Evolutionary conservation across 2,329 filamentous ascomycete genomes (phyloP).

Genomic region (Trichophyton mentagrophytes): DNA sequence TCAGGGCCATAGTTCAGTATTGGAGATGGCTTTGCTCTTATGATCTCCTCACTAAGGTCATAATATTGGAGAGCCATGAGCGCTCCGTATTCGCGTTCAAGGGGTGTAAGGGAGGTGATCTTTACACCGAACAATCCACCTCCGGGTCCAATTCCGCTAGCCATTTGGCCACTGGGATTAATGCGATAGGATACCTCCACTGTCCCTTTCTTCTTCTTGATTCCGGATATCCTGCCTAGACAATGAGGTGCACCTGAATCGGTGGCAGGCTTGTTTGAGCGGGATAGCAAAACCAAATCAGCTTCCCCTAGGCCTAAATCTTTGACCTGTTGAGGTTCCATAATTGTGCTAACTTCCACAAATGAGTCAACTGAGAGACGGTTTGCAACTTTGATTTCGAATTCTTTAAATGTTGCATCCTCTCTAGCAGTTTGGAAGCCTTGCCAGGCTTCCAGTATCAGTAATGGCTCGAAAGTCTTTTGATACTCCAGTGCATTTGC

Average conservation of each 20-base stretch:
- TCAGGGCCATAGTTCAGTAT: conserved; percentile 69
- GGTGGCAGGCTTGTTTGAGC: conserved; percentile 55
- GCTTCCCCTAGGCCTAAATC: conserved; percentile 66
- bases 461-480: conserved; percentile 74
- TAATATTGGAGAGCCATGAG: conserved; percentile 87
- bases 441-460: conserved; percentile 91
- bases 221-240: conserved; percentile 68
- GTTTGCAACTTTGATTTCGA: conserved; percentile 77
- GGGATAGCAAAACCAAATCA: conserved; percentile 79
- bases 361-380: conserved; percentile 87
- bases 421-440: conserved; percentile 82
- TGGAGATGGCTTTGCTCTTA: conserved; percentile 78
- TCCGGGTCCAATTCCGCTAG: conserved; percentile 55
- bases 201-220: conserved; percentile 65
- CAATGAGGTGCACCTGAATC: conserved; percentile 60
- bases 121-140: conserved; percentile 62
- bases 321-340: conserved; percentile 57
- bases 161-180: conserved; percentile 51
- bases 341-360: conserved; percentile 75
- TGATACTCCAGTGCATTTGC: conserved; percentile 66
- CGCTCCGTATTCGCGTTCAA: conserved; percentile 90
- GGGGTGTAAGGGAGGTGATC: conserved; percentile 82
- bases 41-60: conserved; percentile 84
- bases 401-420: conserved; percentile 65
- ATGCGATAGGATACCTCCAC: conserved; percentile 80